Evolutionary conservation across 352 stramenopile genomes (phyloP), one percentile per base, ranked within the genome.

Genomic region (Blastocystis sp.): DNA sequence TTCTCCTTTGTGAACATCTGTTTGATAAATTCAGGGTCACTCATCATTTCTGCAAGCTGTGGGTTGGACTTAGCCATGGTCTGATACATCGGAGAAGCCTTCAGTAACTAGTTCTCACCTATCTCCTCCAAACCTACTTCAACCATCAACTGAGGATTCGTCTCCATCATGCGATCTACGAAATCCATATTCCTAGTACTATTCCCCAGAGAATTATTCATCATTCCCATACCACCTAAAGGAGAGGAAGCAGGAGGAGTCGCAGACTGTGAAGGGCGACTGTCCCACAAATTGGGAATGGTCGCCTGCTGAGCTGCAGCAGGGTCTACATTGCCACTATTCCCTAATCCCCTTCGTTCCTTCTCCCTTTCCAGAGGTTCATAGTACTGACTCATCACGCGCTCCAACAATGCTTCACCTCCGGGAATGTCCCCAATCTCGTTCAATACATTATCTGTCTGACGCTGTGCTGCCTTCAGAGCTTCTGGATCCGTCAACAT

Each of bases 371-470:
- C 73, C 1, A 84, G 51, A 6, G 73, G 73, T 42, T 84, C 73
- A 35, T 84, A 84, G 56, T 84, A 84, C 59, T 84, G 73, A 42
- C 40, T 84, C 73, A 84, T 84, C 51, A 84, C 73, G 19, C 73
- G 48, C 51, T 84, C 73, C 48, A 66, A 42, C 73, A 84, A 68
- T 51, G 57, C 44, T 56, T 84, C 73, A 24, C 73, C 73, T 37
- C 73, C 73, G 30, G 73, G 73, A 66, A 84, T 68, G 7, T 84
- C 73, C 5, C 73, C 42, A 13, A 84, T 30, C n/a, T 84, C 44
- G 33, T 84, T 84, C 22, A 84, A 24, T 17, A 33, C 73, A 6
- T 62, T 56, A 40, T 84, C 73, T 19, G 51, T 84, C 73, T 66
- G 42, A 57, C 73, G 73, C 53, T 66, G 27, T 24, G 54, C 30